Base-by-base conservation (phyloP, 345 rosid genomes). In the Sisymbrium irio region DNA sequence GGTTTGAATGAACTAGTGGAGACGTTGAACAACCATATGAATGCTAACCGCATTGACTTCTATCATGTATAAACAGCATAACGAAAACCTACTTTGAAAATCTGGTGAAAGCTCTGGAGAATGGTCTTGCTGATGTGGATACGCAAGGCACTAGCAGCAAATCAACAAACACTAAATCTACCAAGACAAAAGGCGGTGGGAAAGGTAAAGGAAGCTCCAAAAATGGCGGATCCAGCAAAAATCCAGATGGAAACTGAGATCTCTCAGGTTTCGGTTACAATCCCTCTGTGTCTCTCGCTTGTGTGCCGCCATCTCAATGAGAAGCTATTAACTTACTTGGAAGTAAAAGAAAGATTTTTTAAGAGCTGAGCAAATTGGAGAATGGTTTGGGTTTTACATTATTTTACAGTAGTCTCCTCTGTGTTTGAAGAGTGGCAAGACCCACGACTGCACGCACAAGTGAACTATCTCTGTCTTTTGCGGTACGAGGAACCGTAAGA, bases 81-180 rank as follows among this genome's bases (percentile, higher is more conserved):
- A 92, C 97, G 6, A 88, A 85, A 76, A 89, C 82, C 65, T 89
- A 85, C 80, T 92, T 92, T 10, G 96, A 89, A 79, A 92, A 89
- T 80, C 81, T 92, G 71, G 91, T 92, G 56, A 86, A 85, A 74
- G 96, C 96, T 17, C 76, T 92, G 59, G 96, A 92, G 85, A 92
- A 85, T 77, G 96, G 92, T 18, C 85, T 92, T 22, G 80, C 87
- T 61, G 97, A 89, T 78, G 94, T 92, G 36, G 74, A 78, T 56
- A 7, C 68, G 1, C 72, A 65, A 46, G 80, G 56, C 5, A 72
- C 80, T 40, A 65, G 67, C 66, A 71, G 79, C 65, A 76, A 67
- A 42, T 19, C 78, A 59, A 60, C 55, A 50, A 75, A 60, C 62
- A 22, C 69, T 75, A 68, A 67, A 68, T 6, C 79, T 67, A 50